A percentile compares a stretch with the other conserved stretches of the same genome.
phyloP scores from a whole-genome alignment of 768 basidiomycete genomes.

The Butyriboletus loyo region DNA sequence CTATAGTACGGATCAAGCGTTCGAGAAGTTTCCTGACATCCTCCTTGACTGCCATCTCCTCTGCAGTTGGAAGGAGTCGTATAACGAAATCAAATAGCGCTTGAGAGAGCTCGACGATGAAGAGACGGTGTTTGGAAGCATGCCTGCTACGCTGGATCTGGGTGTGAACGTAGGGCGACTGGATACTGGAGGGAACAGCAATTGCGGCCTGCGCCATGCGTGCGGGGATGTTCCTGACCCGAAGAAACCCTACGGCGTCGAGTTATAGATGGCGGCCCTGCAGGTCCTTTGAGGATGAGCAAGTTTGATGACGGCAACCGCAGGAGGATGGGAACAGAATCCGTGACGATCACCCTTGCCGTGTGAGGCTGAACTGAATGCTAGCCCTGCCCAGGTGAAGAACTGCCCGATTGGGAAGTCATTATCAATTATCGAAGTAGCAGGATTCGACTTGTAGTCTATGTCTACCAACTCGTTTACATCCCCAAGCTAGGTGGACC shows the following conservation, averaged over 20 bases:
- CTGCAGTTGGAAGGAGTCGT: constrained; percentile 83
- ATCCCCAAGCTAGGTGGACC: background rate
- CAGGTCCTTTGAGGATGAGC: constrained; percentile 1
- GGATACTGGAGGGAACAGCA: constrained; percentile 14
- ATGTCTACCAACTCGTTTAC: background rate
- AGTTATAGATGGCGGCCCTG: constrained; percentile 2
- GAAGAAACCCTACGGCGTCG: background rate
- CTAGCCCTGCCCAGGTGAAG: constrained; percentile 15
- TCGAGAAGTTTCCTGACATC: constrained; percentile 94
- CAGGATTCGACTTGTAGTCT: background rate
- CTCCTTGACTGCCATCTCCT: constrained; percentile 93
- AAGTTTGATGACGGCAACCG: constrained; percentile 10
- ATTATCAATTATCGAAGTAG: constrained; percentile 3
- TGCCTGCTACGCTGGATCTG: constrained; percentile 37
- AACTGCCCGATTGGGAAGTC: constrained; percentile 28
- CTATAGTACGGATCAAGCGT: constrained; percentile 91
- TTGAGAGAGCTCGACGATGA: constrained; percentile 79
- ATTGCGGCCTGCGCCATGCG: constrained; percentile 32
- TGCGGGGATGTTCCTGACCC: background rate
- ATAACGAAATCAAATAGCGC: constrained; percentile 93
- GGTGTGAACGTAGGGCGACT: constrained; percentile 29
- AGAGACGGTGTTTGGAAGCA: constrained; percentile 53
- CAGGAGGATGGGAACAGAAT: constrained; percentile 18
- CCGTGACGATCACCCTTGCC: constrained; percentile 28
- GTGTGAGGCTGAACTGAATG: constrained; percentile 17